Evolutionary conservation across 306 rosid species (phyloP).

Genomic region (barrel medic (Medicago truncatula)): DNA sequence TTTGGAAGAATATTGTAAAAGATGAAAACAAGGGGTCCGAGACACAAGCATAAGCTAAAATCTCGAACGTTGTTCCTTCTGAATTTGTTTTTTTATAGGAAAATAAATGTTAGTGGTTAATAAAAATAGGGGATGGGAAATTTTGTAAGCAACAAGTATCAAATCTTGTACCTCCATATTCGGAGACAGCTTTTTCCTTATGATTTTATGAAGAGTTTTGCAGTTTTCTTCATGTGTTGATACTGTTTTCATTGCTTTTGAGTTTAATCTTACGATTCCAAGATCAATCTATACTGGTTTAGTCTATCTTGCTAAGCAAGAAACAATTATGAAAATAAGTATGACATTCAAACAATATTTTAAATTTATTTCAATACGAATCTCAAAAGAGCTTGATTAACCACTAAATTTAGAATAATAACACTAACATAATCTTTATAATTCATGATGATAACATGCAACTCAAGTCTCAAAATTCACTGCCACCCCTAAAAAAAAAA

Average conservation of each 20-base stretch:
- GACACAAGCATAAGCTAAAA: too few species aligned
- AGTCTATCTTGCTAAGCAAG: too few species aligned
- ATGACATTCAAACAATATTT: neutral
- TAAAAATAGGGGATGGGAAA: neutral
- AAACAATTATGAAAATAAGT: neutral
- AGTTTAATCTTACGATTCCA: neutral
- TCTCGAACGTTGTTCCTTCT: too few species aligned
- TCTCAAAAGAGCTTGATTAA: neutral
- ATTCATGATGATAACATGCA: neutral
- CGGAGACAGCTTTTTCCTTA: neutral
- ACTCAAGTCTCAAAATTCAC: neutral
- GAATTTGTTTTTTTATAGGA: too few species aligned
- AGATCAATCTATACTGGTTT: neutral
- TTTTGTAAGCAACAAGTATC: neutral
- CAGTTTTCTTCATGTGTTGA: neutral
- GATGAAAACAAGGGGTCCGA: neutral
- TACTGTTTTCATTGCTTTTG: neutral
- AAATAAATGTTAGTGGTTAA: neutral
- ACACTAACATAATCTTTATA: neutral
- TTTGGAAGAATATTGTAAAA: neutral
- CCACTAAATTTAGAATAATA: neutral
- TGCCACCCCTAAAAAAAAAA: neutral
- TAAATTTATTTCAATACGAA: neutral
- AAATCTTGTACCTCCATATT: neutral
- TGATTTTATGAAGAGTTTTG: neutral